These are phyloP conservation scores for Neolentinus lepideus DNA, from an alignment of 1,284 basidiomycete species.

Conservation along the genomic window DNA sequence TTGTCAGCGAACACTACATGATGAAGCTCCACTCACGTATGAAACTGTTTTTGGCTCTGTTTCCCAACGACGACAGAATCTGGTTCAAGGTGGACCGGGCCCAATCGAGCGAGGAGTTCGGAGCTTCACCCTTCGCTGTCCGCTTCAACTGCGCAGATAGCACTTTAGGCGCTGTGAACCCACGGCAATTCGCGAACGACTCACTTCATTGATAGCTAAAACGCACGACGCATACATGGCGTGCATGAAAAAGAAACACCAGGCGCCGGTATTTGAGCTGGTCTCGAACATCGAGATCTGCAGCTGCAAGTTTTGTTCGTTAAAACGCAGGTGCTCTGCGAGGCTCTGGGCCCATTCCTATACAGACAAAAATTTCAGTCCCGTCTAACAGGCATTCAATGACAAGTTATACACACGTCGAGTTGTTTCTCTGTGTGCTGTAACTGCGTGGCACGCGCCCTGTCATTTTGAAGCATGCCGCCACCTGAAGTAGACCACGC, in stretches of 20 bases:
- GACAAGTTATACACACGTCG: constrained; percentile 6
- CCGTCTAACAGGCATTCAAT: background rate
- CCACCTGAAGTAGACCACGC: background rate
- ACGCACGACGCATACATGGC: constrained; percentile 57
- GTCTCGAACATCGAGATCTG: constrained; percentile 73
- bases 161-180: background rate
- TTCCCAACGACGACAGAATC: constrained; percentile 54
- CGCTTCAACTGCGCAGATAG: background rate
- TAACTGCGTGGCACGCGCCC: constrained; percentile 3
- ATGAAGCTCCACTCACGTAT: constrained; percentile 41
- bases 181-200: background rate
- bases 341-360: constrained; percentile 61
- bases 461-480: background rate
- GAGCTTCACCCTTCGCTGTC: background rate
- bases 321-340: constrained; percentile 61
- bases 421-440: constrained; percentile 10
- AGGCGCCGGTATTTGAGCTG: constrained; percentile 65
- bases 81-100: constrained; percentile 48
- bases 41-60: constrained; percentile 58
- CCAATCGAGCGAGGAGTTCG: constrained; percentile 31
- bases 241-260: constrained; percentile 73
- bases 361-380: background rate
- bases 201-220: constrained; percentile 25
- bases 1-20: background rate
- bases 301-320: constrained; percentile 54